phyloP scores from a whole-genome alignment of 2,329 filamentous ascomycete species.

The Alternaria rosae region DNA sequence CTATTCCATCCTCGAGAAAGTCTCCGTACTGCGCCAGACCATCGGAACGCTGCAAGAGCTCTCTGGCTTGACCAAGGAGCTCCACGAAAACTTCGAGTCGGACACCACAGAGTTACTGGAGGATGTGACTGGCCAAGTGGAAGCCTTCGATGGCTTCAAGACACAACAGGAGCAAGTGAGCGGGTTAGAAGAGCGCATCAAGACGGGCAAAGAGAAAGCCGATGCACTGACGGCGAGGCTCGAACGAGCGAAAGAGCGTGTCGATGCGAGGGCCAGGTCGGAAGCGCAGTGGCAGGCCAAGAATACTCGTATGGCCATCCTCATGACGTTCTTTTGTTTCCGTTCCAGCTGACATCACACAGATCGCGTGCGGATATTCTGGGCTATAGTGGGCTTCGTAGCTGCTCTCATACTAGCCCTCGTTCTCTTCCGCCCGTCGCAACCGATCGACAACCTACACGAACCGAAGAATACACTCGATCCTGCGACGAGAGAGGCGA shows the following conservation, averaged over 20 bases:
- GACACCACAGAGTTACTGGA: conserved; percentile 66
- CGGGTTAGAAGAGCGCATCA: conserved; percentile 67
- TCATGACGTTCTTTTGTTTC: not conserved
- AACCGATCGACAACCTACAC: conserved; percentile 18
- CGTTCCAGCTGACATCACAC: conserved; percentile 19
- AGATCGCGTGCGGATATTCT: conserved; percentile 67
- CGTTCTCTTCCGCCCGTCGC: conserved; percentile 49
- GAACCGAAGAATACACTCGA: conserved; percentile 19
- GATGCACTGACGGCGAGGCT: conserved; percentile 68
- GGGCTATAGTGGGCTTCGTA: conserved; percentile 62
- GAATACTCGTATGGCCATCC: conserved; percentile 53
- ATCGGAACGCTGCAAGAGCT: conserved; percentile 71
- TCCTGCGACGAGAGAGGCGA: conserved; percentile 26
- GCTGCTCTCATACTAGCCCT: conserved; percentile 58
- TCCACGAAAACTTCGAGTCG: conserved; percentile 65
- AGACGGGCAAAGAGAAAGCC: conserved; percentile 66
- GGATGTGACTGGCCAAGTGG: conserved; percentile 68
- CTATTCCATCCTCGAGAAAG: conserved; percentile 74
- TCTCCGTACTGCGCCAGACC: conserved; percentile 69
- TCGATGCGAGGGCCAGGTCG: conserved; percentile 72
- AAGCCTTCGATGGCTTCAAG: conserved; percentile 68
- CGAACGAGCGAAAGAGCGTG: conserved; percentile 67
- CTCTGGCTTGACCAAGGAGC: conserved; percentile 65
- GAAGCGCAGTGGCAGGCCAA: conserved; percentile 74
- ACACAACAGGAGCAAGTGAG: conserved; percentile 70